Conservation (phyloP, 805 yeast genomes). For the Ogataea ramenticola region DNA sequence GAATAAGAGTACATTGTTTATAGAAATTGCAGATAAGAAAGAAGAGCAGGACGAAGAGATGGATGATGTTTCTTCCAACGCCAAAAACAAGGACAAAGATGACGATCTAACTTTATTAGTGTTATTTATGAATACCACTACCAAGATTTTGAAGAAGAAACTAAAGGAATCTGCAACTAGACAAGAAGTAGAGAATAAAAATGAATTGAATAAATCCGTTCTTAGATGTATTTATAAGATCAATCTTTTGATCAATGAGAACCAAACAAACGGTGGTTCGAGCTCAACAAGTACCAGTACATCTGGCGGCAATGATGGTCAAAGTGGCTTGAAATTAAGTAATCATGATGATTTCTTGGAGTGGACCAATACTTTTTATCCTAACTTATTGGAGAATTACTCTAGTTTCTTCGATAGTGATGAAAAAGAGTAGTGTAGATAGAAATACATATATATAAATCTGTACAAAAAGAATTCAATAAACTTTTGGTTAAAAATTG, state of each 20-base stretch:
- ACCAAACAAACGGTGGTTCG: slow-evolving; percentile 5
- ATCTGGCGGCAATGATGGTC: not conserved
- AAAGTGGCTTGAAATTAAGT: not conserved
- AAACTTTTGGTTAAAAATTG: not conserved
- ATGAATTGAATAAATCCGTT: slow-evolving; percentile 32
- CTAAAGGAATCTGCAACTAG: slow-evolving; percentile 57
- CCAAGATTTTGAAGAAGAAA: slow-evolving; percentile 37
- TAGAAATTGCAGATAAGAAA: not conserved
- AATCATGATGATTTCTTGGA: slow-evolving; percentile 11
- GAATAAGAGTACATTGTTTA: slow-evolving; percentile 10
- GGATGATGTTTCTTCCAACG: slow-evolving; percentile 7
- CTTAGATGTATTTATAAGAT: slow-evolving; percentile 23
- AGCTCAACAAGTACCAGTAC: slow-evolving; percentile 2
- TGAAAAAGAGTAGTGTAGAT: slow-evolving; percentile 5
- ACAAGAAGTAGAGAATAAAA: slow-evolving; percentile 54
- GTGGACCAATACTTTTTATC: slow-evolving; percentile 16
- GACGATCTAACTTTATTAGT: slow-evolving; percentile 6
- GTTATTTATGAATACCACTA: slow-evolving; percentile 28
- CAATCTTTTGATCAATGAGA: slow-evolving; percentile 12
- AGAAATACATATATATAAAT: not conserved
- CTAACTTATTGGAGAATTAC: slow-evolving; percentile 11
- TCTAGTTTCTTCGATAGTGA: slow-evolving; percentile 16
- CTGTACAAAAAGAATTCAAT: too few species aligned
- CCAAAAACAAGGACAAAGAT: slow-evolving; percentile 5
- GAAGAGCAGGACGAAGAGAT: not conserved